Evolutionary conservation across 106 monocot species (phyloP).

Genomic region (Dioscorea alata): DNA sequence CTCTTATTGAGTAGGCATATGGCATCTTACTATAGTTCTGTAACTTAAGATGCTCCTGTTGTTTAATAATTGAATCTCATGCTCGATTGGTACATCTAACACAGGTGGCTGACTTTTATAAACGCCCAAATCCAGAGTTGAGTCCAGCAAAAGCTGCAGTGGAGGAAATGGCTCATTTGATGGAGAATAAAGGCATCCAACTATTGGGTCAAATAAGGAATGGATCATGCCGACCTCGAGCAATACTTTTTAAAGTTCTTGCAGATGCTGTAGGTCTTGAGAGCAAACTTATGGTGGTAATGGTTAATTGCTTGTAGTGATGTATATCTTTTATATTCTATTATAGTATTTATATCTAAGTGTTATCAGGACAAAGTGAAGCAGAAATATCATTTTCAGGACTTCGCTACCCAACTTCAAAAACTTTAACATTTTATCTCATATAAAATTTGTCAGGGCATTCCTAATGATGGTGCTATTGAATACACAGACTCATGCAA

Average conservation of each 20-base stretch:
- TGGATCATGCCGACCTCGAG: slow-evolving; percentile 91
- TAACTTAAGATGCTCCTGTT: too few relatives aligned
- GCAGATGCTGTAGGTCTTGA: slow-evolving; percentile 94
- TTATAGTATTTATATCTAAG: too few relatives aligned
- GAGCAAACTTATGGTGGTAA: slow-evolving; percentile 92
- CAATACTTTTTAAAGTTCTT: slow-evolving; percentile 98
- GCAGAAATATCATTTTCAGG: neutral
- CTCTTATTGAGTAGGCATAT: too few relatives aligned
- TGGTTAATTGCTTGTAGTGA: neutral
- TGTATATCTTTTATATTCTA: too few relatives aligned
- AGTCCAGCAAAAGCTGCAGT: slow-evolving; percentile 71
- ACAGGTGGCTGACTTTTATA: slow-evolving; percentile 93
- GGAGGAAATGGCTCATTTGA: slow-evolving; percentile 64
- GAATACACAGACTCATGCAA: slow-evolving; percentile 76
- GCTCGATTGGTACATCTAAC: neutral
- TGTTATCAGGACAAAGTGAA: neutral
- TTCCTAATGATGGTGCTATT: slow-evolving; percentile 72
- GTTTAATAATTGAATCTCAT: too few relatives aligned
- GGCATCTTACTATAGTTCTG: too few relatives aligned
- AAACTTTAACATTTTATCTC: neutral
- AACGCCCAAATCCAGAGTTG: slow-evolving; percentile 61
- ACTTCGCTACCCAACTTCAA: neutral
- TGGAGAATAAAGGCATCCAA: slow-evolving; percentile 75
- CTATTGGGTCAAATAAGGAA: slow-evolving; percentile 93
- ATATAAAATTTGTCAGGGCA: slow-evolving; percentile 41